These are phyloP conservation scores for Tulasnella sp. DNA, from an alignment of 768 basidiomycete genomes.

Conservation along the genomic window DNA sequence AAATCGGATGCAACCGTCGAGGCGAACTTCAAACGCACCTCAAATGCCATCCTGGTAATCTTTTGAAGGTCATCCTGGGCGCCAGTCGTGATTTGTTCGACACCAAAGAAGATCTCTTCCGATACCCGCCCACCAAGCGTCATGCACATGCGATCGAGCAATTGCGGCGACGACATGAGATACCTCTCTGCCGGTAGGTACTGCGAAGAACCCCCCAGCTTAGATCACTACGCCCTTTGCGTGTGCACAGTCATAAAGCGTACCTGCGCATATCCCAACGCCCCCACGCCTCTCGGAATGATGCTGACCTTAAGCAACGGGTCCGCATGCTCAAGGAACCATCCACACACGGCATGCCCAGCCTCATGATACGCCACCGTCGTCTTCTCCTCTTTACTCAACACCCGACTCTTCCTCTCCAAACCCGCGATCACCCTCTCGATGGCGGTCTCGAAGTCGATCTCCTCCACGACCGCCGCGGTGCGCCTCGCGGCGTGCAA, in stretches of 20 bases:
- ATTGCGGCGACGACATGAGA: constrained; percentile 88
- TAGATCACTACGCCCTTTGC: background rate
- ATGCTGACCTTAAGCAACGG: constrained; percentile 96
- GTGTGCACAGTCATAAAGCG: constrained; percentile 18
- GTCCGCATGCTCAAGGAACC: constrained; percentile 97
- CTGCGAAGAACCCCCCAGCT: no score
- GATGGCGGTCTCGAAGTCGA: constrained; percentile 93
- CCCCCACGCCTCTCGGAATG: constrained; percentile 91
- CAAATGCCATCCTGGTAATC: constrained; percentile 96
- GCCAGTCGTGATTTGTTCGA: constrained; percentile 88
- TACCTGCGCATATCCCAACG: constrained; percentile 92
- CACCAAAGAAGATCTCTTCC: constrained; percentile 95
- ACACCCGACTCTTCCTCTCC: constrained; percentile 88
- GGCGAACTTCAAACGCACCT: constrained; percentile 35
- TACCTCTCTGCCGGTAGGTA: constrained; percentile 94
- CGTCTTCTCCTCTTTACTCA: constrained; percentile 94
- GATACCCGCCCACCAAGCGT: constrained; percentile 95
- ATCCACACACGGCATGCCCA: constrained; percentile 95
- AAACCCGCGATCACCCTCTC: constrained; percentile 96
- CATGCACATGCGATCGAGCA: constrained; percentile 95
- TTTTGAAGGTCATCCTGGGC: constrained; percentile 98
- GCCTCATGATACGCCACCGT: constrained; percentile 99
- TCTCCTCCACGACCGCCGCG: constrained; percentile 64
- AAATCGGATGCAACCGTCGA: constrained; percentile 13
- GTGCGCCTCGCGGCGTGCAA: constrained; percentile 82